A percentile compares a stretch with the other conserved stretches of the same genome.
phyloP scores from a whole-genome alignment of 1,284 basidiomycete genomes.

The Apiotrichum porosum region DNA sequence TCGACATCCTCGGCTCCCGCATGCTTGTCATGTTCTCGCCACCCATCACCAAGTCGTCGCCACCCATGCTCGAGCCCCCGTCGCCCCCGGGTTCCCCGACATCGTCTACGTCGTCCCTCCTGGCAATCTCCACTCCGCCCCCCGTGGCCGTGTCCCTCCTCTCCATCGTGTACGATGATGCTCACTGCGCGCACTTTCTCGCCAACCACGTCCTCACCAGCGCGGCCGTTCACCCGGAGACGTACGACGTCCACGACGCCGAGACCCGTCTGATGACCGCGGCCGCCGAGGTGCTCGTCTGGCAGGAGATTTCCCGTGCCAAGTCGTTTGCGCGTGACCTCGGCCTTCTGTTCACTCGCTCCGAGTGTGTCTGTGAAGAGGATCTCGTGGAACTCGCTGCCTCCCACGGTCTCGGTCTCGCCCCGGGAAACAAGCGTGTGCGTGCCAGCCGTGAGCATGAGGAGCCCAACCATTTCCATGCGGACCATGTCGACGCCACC shows the following conservation, averaged over 20 bases:
- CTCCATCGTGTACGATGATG: conserved; percentile 30
- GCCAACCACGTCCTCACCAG: conserved; percentile 28
- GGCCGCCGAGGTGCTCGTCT: conserved; percentile 37
- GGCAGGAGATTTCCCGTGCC: conserved; percentile 38
- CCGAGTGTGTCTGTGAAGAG: conserved; percentile 17
- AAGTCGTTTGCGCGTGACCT: conserved; percentile 33
- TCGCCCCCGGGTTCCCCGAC: background rate
- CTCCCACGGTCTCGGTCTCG: conserved; percentile 11
- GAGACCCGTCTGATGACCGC: conserved; percentile 4
- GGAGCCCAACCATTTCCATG: too few relatives aligned
- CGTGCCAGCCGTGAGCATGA: too few relatives aligned
- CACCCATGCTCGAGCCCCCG: background rate
- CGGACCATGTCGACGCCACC: background rate
- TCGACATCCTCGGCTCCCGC: conserved; percentile 36
- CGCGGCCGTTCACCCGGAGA: background rate
- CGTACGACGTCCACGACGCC: background rate
- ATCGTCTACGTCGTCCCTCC: background rate
- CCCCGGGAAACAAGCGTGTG: too few relatives aligned
- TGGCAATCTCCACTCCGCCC: conserved; percentile 6
- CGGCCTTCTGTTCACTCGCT: conserved; percentile 25
- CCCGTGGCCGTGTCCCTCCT: conserved; percentile 35
- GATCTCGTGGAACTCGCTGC: conserved; percentile 26
- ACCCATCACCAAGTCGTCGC: background rate
- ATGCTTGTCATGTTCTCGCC: conserved; percentile 36
- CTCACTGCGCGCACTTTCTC: conserved; percentile 35